These are phyloP conservation scores for Apophysomyces ossiformis DNA, from an alignment of 371 early-diverging fungal species.

Conservation along the genomic window DNA sequence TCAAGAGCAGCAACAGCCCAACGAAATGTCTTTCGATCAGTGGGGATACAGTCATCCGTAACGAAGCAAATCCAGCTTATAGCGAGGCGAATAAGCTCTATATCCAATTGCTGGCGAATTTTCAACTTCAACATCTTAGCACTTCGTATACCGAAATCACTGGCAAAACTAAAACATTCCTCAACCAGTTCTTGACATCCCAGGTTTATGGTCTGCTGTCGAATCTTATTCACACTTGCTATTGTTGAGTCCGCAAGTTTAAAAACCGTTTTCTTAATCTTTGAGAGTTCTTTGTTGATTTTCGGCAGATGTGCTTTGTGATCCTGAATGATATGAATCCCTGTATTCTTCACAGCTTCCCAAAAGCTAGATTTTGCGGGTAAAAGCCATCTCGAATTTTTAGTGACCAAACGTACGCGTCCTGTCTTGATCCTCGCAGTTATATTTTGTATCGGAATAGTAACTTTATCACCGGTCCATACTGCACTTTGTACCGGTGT, in stretches of 20 bases:
- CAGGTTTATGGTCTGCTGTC: slow-evolving; percentile 52
- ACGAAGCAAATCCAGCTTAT: slow-evolving; percentile 89
- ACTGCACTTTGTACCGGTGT: slow-evolving; percentile 62
- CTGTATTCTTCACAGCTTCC: slow-evolving; percentile 44
- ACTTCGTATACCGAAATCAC: slow-evolving; percentile 74
- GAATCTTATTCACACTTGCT: slow-evolving; percentile 58
- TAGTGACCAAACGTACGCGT: slow-evolving; percentile 70
- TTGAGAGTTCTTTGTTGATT: slow-evolving; percentile 62
- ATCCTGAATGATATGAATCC: slow-evolving; percentile 61
- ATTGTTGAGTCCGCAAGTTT: slow-evolving; percentile 60
- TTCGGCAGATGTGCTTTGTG: slow-evolving; percentile 61
- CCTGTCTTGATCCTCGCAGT: slow-evolving; percentile 63
- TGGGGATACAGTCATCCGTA: slow-evolving; percentile 76
- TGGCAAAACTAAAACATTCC: slow-evolving; percentile 83
- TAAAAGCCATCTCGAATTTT: slow-evolving; percentile 46
- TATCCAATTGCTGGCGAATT: slow-evolving; percentile 55
- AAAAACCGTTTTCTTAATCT: slow-evolving; percentile 61
- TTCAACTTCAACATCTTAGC: slow-evolving; percentile 66
- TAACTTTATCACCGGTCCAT: slow-evolving; percentile 62
- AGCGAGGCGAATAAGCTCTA: slow-evolving; percentile 70
- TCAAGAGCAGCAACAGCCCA: slow-evolving; percentile 90
- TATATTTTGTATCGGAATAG: slow-evolving; percentile 42
- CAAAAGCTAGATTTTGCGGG: slow-evolving; percentile 55
- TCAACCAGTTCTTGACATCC: slow-evolving; percentile 76
- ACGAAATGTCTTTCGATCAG: slow-evolving; percentile 82